Percentiles rank a stretch among this genome's conserved stretches.
phyloP scores from a whole-genome alignment of 257 asterid genomes.

The Jaltomata sinuosa region DNA sequence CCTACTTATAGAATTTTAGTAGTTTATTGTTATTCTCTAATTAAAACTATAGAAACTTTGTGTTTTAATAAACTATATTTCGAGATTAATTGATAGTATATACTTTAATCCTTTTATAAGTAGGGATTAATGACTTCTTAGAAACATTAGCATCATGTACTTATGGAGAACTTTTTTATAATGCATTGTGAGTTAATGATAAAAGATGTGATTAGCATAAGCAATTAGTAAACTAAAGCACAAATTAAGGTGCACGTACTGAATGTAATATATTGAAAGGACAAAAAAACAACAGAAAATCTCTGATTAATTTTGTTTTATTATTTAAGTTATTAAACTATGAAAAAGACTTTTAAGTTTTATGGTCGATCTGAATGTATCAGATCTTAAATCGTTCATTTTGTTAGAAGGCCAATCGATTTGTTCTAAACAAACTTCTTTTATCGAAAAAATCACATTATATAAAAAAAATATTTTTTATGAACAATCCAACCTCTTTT shows the following conservation, averaged over 20 bases:
- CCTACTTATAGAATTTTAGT: not conserved
- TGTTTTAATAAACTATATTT: not conserved
- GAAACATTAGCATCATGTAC: not conserved
- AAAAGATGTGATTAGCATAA: too few species aligned
- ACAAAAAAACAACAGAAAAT: not conserved
- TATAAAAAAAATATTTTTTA: not conserved
- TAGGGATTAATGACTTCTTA: not conserved
- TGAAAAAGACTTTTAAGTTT: too few species aligned
- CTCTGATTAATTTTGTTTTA: not conserved
- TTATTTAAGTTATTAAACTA: too few species aligned
- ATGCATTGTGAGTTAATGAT: not conserved
- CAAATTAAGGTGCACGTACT: not conserved
- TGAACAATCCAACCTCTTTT: not conserved
- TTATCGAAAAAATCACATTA: not conserved
- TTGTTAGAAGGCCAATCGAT: not conserved
- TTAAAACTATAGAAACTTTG: not conserved
- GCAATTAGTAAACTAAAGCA: not conserved
- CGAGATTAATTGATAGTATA: not conserved
- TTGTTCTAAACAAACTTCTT: not conserved
- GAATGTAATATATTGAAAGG: not conserved
- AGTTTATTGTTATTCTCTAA: not conserved
- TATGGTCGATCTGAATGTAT: too few species aligned
- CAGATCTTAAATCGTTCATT: not conserved
- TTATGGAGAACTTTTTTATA: not conserved
- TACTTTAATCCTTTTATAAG: not conserved